Evolutionary conservation across 345 rosid species (phyloP).

Genomic region (Dipteronia dyeriana): DNA sequence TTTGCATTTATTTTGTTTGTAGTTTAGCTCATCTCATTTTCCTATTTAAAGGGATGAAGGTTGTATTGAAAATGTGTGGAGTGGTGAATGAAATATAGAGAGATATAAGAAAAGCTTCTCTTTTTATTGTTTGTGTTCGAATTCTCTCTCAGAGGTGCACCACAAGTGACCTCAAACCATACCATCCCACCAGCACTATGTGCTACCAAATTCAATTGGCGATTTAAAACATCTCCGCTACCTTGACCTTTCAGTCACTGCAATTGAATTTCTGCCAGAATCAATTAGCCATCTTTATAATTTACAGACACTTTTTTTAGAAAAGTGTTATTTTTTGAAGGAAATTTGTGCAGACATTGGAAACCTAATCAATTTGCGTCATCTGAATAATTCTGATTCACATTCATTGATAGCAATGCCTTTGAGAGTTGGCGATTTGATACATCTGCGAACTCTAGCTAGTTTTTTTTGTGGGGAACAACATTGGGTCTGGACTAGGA

Average conservation of each 20-base stretch:
- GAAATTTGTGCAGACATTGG: slow-evolving; percentile 7
- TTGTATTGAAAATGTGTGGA: too few relatives aligned
- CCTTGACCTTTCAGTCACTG: background rate
- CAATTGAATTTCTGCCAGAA: slow-evolving; percentile 16
- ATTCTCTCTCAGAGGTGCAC: too few relatives aligned
- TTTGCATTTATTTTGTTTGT: too few relatives aligned
- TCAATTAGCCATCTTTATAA: slow-evolving; percentile 20
- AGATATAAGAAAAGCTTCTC: too few relatives aligned
- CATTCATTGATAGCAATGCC: slow-evolving; percentile 11
- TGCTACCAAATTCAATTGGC: slow-evolving; percentile 5
- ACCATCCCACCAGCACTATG: too few relatives aligned
- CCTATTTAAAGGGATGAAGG: too few relatives aligned
- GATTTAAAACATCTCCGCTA: slow-evolving; percentile 27
- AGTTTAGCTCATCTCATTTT: too few relatives aligned
- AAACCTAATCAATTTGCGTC: background rate
- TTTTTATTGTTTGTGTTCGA: too few relatives aligned
- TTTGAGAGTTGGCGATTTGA: slow-evolving; percentile 1
- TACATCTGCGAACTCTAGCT: background rate
- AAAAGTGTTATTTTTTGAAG: background rate
- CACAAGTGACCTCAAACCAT: too few relatives aligned
- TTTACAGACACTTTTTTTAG: slow-evolving; percentile 19
- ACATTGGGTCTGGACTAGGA: background rate
- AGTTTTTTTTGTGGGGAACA: slow-evolving; percentile 10
- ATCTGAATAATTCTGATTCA: background rate
- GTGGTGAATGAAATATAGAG: too few relatives aligned